Conservation (phyloP, 495 filamentous ascomycete genomes). For the Recurvomyces mirabilis region DNA sequence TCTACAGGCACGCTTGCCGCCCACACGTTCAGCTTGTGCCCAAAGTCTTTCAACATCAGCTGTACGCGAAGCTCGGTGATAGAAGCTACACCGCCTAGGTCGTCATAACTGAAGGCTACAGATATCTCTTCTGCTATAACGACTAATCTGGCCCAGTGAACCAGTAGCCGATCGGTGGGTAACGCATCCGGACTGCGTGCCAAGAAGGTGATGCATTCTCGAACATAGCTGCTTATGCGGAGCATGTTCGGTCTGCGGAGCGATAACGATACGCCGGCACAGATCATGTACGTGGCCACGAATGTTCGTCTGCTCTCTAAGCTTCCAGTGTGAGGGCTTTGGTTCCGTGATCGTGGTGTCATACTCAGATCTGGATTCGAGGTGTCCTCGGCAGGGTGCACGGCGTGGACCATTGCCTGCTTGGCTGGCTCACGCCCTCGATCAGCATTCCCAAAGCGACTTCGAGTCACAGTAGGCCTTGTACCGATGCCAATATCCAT, state of each 20-base stretch:
- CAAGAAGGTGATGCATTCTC: slow-evolving; percentile 36
- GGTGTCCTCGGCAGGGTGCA: slow-evolving; percentile 10
- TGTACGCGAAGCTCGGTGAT: slow-evolving; percentile 39
- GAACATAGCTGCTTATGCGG: slow-evolving; percentile 39
- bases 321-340: slow-evolving; percentile 19
- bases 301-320: slow-evolving; percentile 36
- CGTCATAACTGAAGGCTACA: slow-evolving; percentile 40
- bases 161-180: slow-evolving; percentile 31
- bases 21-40: slow-evolving; percentile 38
- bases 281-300: slow-evolving; percentile 39
- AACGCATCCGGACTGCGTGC: slow-evolving; percentile 30
- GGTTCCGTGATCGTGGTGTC: slow-evolving; percentile 4
- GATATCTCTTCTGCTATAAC: slow-evolving; percentile 40
- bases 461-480: slow-evolving; percentile 1
- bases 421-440: slow-evolving; percentile 1
- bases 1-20: background rate
- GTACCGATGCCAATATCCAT: slow-evolving; percentile 39
- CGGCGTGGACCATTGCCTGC: background rate
- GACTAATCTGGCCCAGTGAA: slow-evolving; percentile 38
- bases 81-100: slow-evolving; percentile 33
- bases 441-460: background rate
- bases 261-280: slow-evolving; percentile 41
- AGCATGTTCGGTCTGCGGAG: slow-evolving; percentile 41
- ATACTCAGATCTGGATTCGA: slow-evolving; percentile 23
- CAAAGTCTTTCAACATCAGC: slow-evolving; percentile 39